phyloP scores from a whole-genome alignment of 208 protist genomes.

The Novymonas esmeraldas region DNA sequence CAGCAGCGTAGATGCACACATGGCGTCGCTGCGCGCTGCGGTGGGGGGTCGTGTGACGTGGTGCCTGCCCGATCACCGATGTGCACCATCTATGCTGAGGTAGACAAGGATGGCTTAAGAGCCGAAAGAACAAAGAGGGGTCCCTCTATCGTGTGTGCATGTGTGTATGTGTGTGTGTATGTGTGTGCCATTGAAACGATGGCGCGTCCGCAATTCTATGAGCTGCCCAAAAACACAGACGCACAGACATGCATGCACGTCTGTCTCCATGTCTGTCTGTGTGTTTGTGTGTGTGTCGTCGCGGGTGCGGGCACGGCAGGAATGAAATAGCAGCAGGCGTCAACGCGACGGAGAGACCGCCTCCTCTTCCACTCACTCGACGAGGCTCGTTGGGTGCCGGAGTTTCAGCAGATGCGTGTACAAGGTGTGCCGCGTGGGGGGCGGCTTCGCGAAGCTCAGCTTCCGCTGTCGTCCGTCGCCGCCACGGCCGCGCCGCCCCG shows the following conservation, averaged over 20 bases:
- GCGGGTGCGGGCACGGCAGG: no score
- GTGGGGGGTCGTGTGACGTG: no score
- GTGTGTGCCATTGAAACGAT: neutral
- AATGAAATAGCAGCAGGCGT: no score
- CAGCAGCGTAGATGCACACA: no score
- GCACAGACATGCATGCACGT: no score
- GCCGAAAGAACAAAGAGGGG: no score
- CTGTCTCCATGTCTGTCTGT: neutral
- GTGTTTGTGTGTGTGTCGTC: neutral
- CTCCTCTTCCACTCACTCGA: conserved; percentile 1
- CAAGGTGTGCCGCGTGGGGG: conserved; percentile 53
- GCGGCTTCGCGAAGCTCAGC: conserved; percentile 64
- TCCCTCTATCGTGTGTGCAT: neutral
- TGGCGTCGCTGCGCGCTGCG: no score
- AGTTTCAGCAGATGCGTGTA: conserved; percentile 69
- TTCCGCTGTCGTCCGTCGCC: conserved; percentile 42
- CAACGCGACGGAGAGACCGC: neutral
- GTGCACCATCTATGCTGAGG: no score
- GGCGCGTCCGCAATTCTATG: no score
- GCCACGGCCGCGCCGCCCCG: conserved; percentile 14
- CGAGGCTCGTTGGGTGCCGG: conserved; percentile 23
- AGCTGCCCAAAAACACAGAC: no score
- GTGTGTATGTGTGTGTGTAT: neutral
- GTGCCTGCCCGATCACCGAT: no score
- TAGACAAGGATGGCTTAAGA: no score